Evolutionary conservation across 2,329 filamentous ascomycete species (phyloP), one percentile per base, ranked within the genome.

Genomic region (Alternaria angustiovoidea): DNA sequence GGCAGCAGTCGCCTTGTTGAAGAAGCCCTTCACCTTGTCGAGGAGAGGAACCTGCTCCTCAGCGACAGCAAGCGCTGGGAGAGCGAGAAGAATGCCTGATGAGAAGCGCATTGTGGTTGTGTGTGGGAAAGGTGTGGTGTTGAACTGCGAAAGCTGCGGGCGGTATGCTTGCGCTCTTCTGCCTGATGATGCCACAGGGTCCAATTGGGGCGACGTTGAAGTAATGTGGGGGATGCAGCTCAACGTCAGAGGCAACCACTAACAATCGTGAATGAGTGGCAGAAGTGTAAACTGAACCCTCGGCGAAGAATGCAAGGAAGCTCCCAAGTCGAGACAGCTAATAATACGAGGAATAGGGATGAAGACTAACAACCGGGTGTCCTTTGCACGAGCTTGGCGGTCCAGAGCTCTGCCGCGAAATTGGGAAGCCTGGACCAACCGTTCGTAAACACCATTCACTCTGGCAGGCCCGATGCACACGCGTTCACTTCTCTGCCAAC

Each of bases 41-140:
- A 91, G 79, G 70, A 91, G 79, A 34, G 87, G 86, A 41, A 85
- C 76, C 74, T 89, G 87, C 69, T 87, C 82, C 75, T 88, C 83
- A 49, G 86, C 86, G 63, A 79, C 69, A 26, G 81, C 77, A 51
- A 83, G 75, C 64, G 83, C 81, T 62, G 85, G 83, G 44, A 84
- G 79, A 78, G 82, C 80, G 70, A 88, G 77, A 48, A 85, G 72
- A 65, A 86, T 73, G 57, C 84, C 70, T 56, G 81, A 79, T 57
- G 83, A 81, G 78, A 86, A 78, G 79, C 84, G 85, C 86, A 88
- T 78, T 41, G 51, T 72, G 66, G 54, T 84, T 61, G 39, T 61
- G 57, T 53, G 58, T 44, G 46, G 51, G 30, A 44, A 55, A 62
- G 59, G 52, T 52, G 51, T 57, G 56, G 36, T 59, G 57, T 44